Percentiles rank a stretch among this genome's conserved stretches.
Evolutionary conservation across 2,329 filamentous ascomycete genomes (phyloP).

Genomic region (Penicillium sp.): DNA sequence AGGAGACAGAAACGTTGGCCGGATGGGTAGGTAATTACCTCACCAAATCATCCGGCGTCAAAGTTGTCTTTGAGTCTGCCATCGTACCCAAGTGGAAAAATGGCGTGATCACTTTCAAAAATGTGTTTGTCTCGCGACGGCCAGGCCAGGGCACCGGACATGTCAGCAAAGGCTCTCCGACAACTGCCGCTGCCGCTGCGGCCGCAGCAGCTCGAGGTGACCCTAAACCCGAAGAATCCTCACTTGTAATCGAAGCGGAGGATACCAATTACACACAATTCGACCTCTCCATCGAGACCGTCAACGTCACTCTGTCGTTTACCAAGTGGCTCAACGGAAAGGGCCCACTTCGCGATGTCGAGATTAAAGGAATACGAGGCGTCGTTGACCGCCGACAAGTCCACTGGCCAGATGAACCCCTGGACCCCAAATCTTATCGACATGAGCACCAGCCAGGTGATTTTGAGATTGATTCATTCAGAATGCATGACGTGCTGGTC

Average conservation of each 20-base stretch:
- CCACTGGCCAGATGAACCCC: conserved; percentile 60
- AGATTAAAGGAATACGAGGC: conserved; percentile 87
- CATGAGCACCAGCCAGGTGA: conserved; percentile 86
- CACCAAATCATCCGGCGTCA: conserved; percentile 86
- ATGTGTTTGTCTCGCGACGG: conserved; percentile 88
- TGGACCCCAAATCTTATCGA: conserved; percentile 81
- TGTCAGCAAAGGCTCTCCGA: conserved; percentile 87
- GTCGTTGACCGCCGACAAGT: conserved; percentile 88
- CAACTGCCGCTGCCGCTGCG: conserved; percentile 76
- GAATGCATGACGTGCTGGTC: conserved; percentile 85
- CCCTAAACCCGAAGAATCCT: conserved; percentile 40
- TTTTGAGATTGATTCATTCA: conserved; percentile 96
- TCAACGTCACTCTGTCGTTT: conserved; percentile 95
- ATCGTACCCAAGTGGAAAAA: conserved; percentile 95
- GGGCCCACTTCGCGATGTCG: conserved; percentile 83
- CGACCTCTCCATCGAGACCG: conserved; percentile 87
- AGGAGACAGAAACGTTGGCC: conserved; percentile 72
- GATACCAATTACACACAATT: conserved; percentile 98
- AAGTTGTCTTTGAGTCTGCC: conserved; percentile 93
- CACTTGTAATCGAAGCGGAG: conserved; percentile 54
- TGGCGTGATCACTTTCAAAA: conserved; percentile 92
- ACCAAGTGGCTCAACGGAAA: conserved; percentile 99
- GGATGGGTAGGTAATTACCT: conserved; percentile 93
- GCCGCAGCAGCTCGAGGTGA: conserved; percentile 58
- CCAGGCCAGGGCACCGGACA: conserved; percentile 76